Evolutionary conservation across 2,329 filamentous ascomycete species (phyloP).

Genomic region (Purpureocillium takamizusanense): DNA sequence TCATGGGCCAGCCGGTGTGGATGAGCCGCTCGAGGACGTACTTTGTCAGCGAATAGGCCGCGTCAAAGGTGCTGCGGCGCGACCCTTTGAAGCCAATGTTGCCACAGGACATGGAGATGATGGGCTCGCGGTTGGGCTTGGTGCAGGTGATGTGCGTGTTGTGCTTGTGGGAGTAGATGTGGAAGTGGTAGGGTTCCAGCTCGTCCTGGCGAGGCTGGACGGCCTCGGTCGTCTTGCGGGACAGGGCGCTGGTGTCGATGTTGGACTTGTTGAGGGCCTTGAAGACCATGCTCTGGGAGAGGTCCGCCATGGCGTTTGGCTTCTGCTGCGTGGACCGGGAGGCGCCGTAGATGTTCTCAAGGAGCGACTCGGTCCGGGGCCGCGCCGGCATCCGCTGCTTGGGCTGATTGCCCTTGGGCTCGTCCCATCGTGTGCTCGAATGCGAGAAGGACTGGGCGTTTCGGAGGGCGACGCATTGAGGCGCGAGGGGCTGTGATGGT

Average conservation of each 20-base stretch:
- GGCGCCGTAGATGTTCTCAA: slow-evolving; percentile 24
- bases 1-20: slow-evolving; percentile 66
- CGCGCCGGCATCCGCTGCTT: slow-evolving; percentile 13
- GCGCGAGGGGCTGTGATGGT: slow-evolving; percentile 6
- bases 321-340: slow-evolving; percentile 10
- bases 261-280: slow-evolving; percentile 24
- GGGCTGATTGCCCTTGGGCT: slow-evolving; percentile 11
- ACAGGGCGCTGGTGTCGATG: slow-evolving; percentile 23
- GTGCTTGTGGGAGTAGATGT: slow-evolving; percentile 82
- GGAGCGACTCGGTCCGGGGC: slow-evolving; percentile 18
- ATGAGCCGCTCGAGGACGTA: slow-evolving; percentile 79
- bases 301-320: slow-evolving; percentile 21
- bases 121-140: slow-evolving; percentile 66
- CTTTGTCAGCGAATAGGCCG: slow-evolving; percentile 80
- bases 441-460: slow-evolving; percentile 28
- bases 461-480: slow-evolving; percentile 12
- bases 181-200: slow-evolving; percentile 69
- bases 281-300: slow-evolving; percentile 30
- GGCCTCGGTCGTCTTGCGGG: slow-evolving; percentile 10
- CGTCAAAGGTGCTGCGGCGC: slow-evolving; percentile 75
- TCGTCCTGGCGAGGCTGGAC: slow-evolving; percentile 23
- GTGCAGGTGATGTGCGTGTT: slow-evolving; percentile 93
- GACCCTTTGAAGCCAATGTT: slow-evolving; percentile 88
- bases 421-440: slow-evolving; percentile 21
- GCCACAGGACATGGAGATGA: slow-evolving; percentile 73